phyloP scores from a whole-genome alignment of 139 green algal genomes.

The Zygnema cylindricum region DNA sequence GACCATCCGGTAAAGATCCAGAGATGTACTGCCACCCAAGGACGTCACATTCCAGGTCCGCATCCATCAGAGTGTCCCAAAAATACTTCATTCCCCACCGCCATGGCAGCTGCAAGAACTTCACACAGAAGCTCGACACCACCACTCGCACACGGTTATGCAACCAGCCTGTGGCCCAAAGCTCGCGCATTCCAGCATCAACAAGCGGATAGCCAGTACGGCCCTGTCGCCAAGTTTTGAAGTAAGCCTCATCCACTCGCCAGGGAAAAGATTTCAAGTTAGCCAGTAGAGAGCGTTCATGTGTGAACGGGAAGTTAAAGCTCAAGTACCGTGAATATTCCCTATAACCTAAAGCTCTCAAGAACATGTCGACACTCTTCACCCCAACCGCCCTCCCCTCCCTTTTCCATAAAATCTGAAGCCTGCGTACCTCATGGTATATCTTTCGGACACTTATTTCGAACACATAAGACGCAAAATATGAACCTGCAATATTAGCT shows the following conservation, averaged over 20 bases:
- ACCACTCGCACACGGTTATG: conserved; percentile 86
- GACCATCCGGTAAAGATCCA: conserved; percentile 79
- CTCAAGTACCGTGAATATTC: conserved; percentile 91
- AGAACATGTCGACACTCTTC: conserved; percentile 67
- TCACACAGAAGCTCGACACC: conserved; percentile 80
- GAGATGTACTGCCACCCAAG: conserved; percentile 85
- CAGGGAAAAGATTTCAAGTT: conserved; percentile 87
- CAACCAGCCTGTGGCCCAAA: conserved; percentile 85
- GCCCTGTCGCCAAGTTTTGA: conserved; percentile 79
- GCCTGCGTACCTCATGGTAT: conserved; percentile 47
- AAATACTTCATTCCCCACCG: conserved; percentile 94
- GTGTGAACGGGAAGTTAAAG: conserved; percentile 96
- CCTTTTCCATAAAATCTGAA: conserved; percentile 46
- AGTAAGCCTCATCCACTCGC: conserved; percentile 77
- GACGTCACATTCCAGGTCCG: conserved; percentile 89
- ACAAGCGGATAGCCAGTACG: conserved; percentile 87
- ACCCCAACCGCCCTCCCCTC: conserved; percentile 25
- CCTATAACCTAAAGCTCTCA: conserved; percentile 85
- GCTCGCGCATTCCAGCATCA: conserved; percentile 86
- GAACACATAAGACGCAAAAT: too few relatives aligned
- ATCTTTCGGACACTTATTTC: conserved; percentile 70
- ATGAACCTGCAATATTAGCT: too few relatives aligned
- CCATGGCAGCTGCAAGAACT: conserved; percentile 91
- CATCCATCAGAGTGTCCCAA: conserved; percentile 90
- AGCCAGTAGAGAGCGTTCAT: conserved; percentile 87